These are phyloP conservation scores for Phytophthora vignae DNA, from an alignment of 352 stramenopile species.

Conservation along the genomic window DNA sequence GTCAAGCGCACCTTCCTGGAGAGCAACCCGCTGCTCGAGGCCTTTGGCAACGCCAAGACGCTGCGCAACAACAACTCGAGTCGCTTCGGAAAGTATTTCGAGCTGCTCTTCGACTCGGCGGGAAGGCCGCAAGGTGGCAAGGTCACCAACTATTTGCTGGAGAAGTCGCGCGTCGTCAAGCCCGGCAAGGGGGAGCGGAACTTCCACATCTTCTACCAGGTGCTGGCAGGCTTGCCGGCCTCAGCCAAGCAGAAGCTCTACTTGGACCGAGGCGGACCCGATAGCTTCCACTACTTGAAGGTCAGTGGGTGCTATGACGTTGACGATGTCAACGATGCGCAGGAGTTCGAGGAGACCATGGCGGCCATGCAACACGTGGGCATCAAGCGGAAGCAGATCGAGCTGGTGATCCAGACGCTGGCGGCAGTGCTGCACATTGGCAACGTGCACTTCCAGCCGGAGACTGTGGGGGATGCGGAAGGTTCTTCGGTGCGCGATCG, in stretches of 20 bases:
- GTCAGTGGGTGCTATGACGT: constrained; percentile 90
- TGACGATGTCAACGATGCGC: constrained; percentile 92
- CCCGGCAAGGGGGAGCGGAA: constrained; percentile 91
- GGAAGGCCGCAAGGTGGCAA: constrained; percentile 84
- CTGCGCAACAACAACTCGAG: constrained; percentile 96
- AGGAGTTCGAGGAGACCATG: constrained; percentile 90
- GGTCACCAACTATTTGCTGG: constrained; percentile 93
- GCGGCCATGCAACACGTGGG: constrained; percentile 89
- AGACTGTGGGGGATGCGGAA: constrained; percentile 78
- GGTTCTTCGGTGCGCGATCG: constrained; percentile 61
- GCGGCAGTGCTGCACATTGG: constrained; percentile 83
- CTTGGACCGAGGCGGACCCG: constrained; percentile 67
- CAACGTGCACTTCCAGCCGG: constrained; percentile 73
- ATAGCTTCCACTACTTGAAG: constrained; percentile 91
- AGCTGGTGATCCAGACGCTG: constrained; percentile 87
- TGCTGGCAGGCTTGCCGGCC: constrained; percentile 76
- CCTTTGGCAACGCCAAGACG: constrained; percentile 97
- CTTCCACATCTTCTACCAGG: constrained; percentile 97
- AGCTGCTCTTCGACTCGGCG: constrained; percentile 93
- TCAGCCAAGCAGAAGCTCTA: constrained; percentile 73
- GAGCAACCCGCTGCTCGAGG: constrained; percentile 95
- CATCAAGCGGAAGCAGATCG: constrained; percentile 90
- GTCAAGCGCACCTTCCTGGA: constrained; percentile 93
- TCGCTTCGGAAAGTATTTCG: constrained; percentile 97
- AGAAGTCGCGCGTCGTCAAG: constrained; percentile 91